A percentile compares a stretch with the other conserved stretches of the same genome.
These are phyloP conservation scores for Lasiodiplodia hormozganensis DNA, from an alignment of 2,329 filamentous ascomycete genomes.

Conservation along the genomic window DNA sequence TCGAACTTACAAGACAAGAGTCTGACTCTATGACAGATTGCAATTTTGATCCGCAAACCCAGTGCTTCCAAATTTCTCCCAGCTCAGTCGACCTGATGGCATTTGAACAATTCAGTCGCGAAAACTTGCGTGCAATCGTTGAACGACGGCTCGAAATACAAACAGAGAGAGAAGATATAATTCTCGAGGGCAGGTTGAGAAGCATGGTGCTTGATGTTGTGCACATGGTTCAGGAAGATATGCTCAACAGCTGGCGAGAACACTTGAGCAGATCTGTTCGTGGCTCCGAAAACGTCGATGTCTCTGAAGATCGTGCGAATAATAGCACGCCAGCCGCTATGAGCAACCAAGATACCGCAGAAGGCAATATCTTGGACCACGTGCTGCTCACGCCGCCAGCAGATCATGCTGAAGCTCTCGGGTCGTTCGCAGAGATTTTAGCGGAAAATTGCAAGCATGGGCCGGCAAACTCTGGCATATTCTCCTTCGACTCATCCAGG, in stretches of 20 bases:
- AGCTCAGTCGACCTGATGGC: neutral
- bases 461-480: neutral
- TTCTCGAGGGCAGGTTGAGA: neutral
- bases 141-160: neutral
- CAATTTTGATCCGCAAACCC: neutral
- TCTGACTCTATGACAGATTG: neutral
- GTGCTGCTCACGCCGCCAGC: neutral
- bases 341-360: neutral
- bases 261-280: neutral
- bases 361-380: neutral
- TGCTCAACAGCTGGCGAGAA: neutral
- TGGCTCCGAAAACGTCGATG: neutral
- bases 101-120: conserved; percentile 1
- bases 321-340: neutral
- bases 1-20: no score
- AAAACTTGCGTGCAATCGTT: neutral
- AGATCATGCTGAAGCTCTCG: neutral
- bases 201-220: neutral
- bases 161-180: neutral
- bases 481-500: neutral
- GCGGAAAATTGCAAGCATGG: neutral
- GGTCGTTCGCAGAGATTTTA: neutral
- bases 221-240: conserved; percentile 12
- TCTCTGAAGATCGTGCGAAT: neutral
- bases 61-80: neutral